These are phyloP conservation scores for Aphanomyces astaci DNA, from an alignment of 352 stramenopile species.

Conservation along the genomic window DNA sequence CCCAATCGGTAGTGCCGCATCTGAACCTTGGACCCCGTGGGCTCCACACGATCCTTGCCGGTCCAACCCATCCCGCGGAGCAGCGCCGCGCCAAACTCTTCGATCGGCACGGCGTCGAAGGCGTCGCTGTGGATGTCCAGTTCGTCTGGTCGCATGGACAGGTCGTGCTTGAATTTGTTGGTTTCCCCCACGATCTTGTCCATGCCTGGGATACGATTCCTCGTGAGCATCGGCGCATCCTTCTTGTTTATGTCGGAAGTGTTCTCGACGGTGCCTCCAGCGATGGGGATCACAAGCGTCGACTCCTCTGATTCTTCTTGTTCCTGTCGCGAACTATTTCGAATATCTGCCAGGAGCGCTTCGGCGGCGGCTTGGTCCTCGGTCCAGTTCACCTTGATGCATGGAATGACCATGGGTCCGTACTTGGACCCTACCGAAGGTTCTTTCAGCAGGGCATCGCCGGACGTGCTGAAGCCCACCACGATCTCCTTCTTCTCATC, in stretches of 20 bases:
- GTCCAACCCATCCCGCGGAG: slow-evolving; percentile 97
- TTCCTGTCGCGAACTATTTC: not conserved
- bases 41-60: slow-evolving; percentile 40
- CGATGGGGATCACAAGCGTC: slow-evolving; percentile 54
- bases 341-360: slow-evolving; percentile 13
- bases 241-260: slow-evolving; percentile 23
- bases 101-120: slow-evolving; percentile 86
- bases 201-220: slow-evolving; percentile 64
- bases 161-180: slow-evolving; percentile 78
- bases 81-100: slow-evolving; percentile 93
- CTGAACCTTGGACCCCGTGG: slow-evolving; percentile 38
- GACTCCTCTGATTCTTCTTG: not conserved
- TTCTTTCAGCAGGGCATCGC: slow-evolving; percentile 28
- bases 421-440: slow-evolving; percentile 27
- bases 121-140: slow-evolving; percentile 73
- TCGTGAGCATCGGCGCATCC: slow-evolving; percentile 53
- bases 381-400: slow-evolving; percentile 60
- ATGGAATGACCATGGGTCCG: slow-evolving; percentile 53
- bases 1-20: slow-evolving; percentile 88
- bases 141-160: slow-evolving; percentile 68
- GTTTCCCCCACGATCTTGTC: slow-evolving; percentile 59
- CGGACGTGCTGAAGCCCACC: slow-evolving; percentile 55
- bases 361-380: not conserved
- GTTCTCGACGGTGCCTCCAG: slow-evolving; percentile 22
- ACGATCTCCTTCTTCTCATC: slow-evolving; percentile 54